phyloP scores from a whole-genome alignment of 192 early-diverging fungal genomes.

The Radiomyces spectabilis region DNA sequence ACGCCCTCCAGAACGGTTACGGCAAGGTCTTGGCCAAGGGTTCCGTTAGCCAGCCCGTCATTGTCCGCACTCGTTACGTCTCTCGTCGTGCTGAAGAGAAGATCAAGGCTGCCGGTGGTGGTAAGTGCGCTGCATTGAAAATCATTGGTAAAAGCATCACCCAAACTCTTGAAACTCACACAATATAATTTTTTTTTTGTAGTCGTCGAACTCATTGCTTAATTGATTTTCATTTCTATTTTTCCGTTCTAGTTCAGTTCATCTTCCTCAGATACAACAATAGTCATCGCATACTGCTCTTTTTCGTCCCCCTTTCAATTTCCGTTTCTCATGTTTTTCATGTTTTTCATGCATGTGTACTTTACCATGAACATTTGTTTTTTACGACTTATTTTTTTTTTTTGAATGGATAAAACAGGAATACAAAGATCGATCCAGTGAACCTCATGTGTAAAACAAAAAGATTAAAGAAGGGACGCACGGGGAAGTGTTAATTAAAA shows the following conservation, averaged over 20 bases:
- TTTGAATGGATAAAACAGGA: too few relatives aligned
- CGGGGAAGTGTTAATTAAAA: too few relatives aligned
- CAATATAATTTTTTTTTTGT: not conserved
- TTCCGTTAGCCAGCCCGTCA: slow-evolving; percentile 83
- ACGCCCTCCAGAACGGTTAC: slow-evolving; percentile 73
- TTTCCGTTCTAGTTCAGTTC: not conserved
- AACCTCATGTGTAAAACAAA: too few relatives aligned
- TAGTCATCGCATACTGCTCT: too few relatives aligned
- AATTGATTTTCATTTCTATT: slow-evolving; percentile 10
- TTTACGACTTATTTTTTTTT: too few relatives aligned
- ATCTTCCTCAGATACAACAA: slow-evolving; percentile 1
- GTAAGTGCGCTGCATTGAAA: slow-evolving; percentile 2
- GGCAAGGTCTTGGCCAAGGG: slow-evolving; percentile 96
- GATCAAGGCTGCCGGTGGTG: slow-evolving; percentile 94
- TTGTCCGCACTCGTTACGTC: slow-evolving; percentile 90
- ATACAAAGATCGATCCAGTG: too few relatives aligned
- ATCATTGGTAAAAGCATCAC: not conserved
- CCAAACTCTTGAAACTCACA: too few relatives aligned
- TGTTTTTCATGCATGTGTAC: too few relatives aligned
- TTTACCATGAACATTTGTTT: too few relatives aligned
- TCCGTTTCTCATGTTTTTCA: too few relatives aligned
- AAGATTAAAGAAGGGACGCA: too few relatives aligned
- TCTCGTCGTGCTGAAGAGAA: slow-evolving; percentile 91
- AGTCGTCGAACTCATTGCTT: slow-evolving; percentile 46
- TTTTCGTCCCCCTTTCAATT: too few relatives aligned